Base-by-base conservation (phyloP, 192 early-diverging fungal species). In the Pilobolus umbonatus region DNA sequence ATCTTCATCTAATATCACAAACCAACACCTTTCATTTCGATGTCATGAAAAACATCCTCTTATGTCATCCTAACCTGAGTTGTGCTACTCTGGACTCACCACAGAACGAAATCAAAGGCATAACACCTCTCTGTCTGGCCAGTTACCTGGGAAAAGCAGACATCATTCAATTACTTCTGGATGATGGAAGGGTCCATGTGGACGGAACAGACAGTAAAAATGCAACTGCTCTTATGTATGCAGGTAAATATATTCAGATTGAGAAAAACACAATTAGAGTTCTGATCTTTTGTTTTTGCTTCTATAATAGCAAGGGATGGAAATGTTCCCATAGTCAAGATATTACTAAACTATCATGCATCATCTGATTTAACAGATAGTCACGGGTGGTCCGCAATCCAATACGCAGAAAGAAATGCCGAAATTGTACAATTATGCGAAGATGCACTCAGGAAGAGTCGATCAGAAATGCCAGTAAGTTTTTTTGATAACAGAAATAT, bases 171-270 rank as follows among this genome's bases (percentile, higher is more conserved):
- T 63, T 80, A 32, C 59, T 86, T 36, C 54, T 86, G 47, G 85
- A 86, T 42, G 80, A 75, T 40, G 85, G 85, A 0, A 65, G 75
- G 22, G 82, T 83, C 3, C 74, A 81, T 66, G 82, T 85, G 17
- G 75, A 86, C 62, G 75, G 74, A 1, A 64, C 72, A 1, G 85
- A 86, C 48, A 71, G 72, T 36, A 86, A 85, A 60, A 79, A 80
- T 11, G 85, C 85, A 5, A 82, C 85, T 5, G 80, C 84, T 1
- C 48, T 86, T 15, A 86, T 86, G 85, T 86, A 86, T 70, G 85
- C 85, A 19, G 80, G 80, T 81, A 72, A 69, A 61, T 60, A 22
- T 17, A 30, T 17, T 17, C n/a, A n/a, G n/a, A n/a, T n/a, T n/a
- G n/a, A n/a, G n/a, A n/a, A n/a, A n/a, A n/a, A n/a, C n/a, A n/a